Base-by-base conservation (phyloP, 1,139 yeast species). In the Suhomyces wounanorum region DNA sequence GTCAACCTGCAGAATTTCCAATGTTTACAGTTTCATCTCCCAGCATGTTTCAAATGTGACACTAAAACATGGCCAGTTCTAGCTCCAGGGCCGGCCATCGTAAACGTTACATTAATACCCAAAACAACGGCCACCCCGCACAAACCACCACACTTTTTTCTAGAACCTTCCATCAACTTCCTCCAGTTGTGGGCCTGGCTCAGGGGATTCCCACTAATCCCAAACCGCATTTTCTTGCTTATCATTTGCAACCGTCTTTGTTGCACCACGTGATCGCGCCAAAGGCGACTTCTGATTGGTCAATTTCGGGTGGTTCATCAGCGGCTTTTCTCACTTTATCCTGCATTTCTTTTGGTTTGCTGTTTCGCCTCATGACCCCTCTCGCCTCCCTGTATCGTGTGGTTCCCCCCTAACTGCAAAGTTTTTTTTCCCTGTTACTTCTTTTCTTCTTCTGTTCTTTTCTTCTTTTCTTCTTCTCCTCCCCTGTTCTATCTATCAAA, bases 331-430 rank as follows among this genome's bases (percentile, higher is more conserved):
- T 40, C 47, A 43, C 45, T 40, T n/a, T 28, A 9, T 26, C 35
- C 14, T 48, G 52, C 44, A 23, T 49, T 49, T 49, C 52, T 49
- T 49, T 46, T 46, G 45, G 45, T 16, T 45, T 49, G 41, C 49
- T 30, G 25, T 30, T 23, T 36, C 45, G 33, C 21, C 47, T 21
- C 48, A 44, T 49, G 51, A 49, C 51, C 51, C 51, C 38, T 36
- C 36, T 30, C 9, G 16, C 28, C 40, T 9, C 26, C 44, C 14
- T 17, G 31, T 28, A 28, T 11, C 40, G 30, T 26, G 40, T 30
- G 35, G 41, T 38, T 48, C 48, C 55, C 50, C 57, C 53, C 53
- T 28, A 31, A 39, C 45, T 43, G 36, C 28, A 31, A 35, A 43
- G 33, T 26, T 50, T 55, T 54, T 49, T 51, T 36, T 46, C 47